Conservation (phyloP, 441 rosid genomes). For the Caryocar brasiliense region DNA sequence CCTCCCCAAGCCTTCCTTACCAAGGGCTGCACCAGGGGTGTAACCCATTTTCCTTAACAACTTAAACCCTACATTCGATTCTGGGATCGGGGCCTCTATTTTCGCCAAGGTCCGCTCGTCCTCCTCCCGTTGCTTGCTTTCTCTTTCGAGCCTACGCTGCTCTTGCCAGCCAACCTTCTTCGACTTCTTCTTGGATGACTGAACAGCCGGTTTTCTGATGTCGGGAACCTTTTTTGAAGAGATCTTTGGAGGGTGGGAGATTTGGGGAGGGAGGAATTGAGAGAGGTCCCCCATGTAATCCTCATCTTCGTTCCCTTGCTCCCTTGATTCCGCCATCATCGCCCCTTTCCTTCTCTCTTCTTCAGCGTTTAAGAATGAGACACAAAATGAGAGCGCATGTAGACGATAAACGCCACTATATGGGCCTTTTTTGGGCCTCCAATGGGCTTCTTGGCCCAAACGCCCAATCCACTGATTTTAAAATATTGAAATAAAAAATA, state of each 20-base stretch:
- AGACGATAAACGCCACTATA: too few species aligned
- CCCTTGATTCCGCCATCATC: slow-evolving; percentile 27
- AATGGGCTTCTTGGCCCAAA: too few species aligned
- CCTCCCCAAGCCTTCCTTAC: slow-evolving; percentile 71
- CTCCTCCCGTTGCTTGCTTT: slow-evolving; percentile 67
- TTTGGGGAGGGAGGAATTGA: slow-evolving; percentile 52
- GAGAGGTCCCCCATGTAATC: slow-evolving; percentile 93
- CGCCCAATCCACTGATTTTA: too few species aligned
- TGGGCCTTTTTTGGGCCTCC: too few species aligned
- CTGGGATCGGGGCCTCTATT: slow-evolving; percentile 74
- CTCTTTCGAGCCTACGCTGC: slow-evolving; percentile 57
- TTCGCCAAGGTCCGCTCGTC: slow-evolving; percentile 65
- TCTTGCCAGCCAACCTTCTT: slow-evolving; percentile 67
- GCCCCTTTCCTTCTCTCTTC: slow-evolving; percentile 14
- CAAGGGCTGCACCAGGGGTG: slow-evolving; percentile 76
- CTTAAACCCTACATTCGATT: slow-evolving; percentile 80
- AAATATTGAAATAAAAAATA: too few species aligned
- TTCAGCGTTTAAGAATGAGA: too few species aligned
- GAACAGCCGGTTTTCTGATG: slow-evolving; percentile 16
- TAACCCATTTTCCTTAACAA: slow-evolving; percentile 91
- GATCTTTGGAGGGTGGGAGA: slow-evolving; percentile 24
- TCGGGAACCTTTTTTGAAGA: slow-evolving; percentile 35
- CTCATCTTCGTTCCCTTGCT: slow-evolving; percentile 32
- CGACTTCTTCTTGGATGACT: slow-evolving; percentile 54
- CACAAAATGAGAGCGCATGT: too few species aligned